phyloP scores from a whole-genome alignment of 768 basidiomycete species.

The Tricholoma matsutake region DNA sequence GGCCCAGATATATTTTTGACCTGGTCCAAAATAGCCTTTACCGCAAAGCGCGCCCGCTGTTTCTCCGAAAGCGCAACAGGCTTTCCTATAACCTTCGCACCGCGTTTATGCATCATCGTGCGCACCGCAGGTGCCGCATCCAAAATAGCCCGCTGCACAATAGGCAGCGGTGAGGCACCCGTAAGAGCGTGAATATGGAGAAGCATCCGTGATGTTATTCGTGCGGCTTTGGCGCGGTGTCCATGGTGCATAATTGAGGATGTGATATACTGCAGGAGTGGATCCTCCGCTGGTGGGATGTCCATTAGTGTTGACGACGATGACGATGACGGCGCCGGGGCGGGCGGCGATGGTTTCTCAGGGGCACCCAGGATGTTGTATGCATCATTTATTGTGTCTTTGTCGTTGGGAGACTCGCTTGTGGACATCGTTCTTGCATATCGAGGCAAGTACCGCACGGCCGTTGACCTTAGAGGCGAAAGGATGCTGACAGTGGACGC shows the following conservation, averaged over 20 bases:
- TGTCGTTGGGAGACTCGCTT: slow-evolving; percentile 10
- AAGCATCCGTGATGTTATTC: slow-evolving; percentile 58
- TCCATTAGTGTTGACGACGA: slow-evolving; percentile 32
- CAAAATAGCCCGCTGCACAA: slow-evolving; percentile 71
- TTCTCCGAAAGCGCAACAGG: slow-evolving; percentile 78
- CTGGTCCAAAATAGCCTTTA: slow-evolving; percentile 69
- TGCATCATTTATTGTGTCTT: slow-evolving; percentile 15
- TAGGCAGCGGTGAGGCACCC: slow-evolving; percentile 72
- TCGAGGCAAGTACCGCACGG: slow-evolving; percentile 15
- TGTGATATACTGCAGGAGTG: slow-evolving; percentile 66
- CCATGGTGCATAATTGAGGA: slow-evolving; percentile 63
- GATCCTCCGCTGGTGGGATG: slow-evolving; percentile 74
- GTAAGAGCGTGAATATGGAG: slow-evolving; percentile 72
- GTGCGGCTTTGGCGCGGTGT: slow-evolving; percentile 57
- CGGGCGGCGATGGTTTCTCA: background rate
- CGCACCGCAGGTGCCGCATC: slow-evolving; percentile 71
- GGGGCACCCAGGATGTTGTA: slow-evolving; percentile 15
- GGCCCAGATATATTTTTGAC: slow-evolving; percentile 54
- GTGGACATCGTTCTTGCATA: slow-evolving; percentile 15
- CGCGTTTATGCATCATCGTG: slow-evolving; percentile 51
- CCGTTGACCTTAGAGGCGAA: slow-evolving; percentile 14
- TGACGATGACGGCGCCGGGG: background rate
- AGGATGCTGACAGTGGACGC: slow-evolving; percentile 4
- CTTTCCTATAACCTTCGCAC: slow-evolving; percentile 60
- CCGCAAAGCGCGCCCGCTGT: slow-evolving; percentile 68